Evolutionary conservation across 192 early-diverging fungal species (phyloP).

Genomic region (Phlyctochytrium planicorne): DNA sequence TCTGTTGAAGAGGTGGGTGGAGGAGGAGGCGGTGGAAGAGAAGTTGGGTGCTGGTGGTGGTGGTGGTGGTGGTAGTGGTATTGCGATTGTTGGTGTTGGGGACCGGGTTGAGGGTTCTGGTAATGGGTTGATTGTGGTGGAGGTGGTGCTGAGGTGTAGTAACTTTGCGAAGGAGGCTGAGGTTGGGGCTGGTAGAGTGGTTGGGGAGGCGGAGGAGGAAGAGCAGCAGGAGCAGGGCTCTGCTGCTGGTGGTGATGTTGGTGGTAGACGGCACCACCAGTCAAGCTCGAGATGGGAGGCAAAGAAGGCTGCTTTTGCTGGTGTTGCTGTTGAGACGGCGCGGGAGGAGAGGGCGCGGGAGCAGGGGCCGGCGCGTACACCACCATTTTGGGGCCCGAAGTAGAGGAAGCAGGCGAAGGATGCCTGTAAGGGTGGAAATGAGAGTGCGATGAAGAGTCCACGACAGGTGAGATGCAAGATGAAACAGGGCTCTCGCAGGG

Average conservation of each 20-base stretch:
- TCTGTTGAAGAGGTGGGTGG: too few relatives aligned
- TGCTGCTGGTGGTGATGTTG: neutral
- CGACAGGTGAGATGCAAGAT: neutral
- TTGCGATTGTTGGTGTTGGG: too few relatives aligned
- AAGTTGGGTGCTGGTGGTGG: too few relatives aligned
- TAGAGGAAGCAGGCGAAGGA: neutral
- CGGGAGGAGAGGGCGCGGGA: neutral
- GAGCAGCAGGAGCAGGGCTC: neutral
- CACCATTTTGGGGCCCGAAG: neutral
- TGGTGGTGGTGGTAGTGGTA: too few relatives aligned
- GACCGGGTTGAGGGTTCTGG: too few relatives aligned
- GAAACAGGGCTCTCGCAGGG: too few relatives aligned
- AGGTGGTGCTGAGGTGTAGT: too few relatives aligned
- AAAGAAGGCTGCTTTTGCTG: too few relatives aligned
- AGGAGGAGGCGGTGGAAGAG: too few relatives aligned
- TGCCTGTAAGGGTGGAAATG: neutral
- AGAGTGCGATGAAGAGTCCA: neutral
- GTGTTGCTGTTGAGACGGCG: neutral
- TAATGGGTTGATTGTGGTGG: too few relatives aligned
- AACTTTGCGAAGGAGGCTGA: neutral
- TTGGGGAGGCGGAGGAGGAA: neutral
- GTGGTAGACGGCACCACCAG: too few relatives aligned
- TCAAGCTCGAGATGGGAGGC: too few relatives aligned
- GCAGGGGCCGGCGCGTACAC: neutral
- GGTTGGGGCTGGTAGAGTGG: neutral